A percentile compares a stretch with the other conserved stretches of the same genome.
phyloP scores from a whole-genome alignment of 2,329 filamentous ascomycete species.

The Paecilomyces dactylethromorphus region DNA sequence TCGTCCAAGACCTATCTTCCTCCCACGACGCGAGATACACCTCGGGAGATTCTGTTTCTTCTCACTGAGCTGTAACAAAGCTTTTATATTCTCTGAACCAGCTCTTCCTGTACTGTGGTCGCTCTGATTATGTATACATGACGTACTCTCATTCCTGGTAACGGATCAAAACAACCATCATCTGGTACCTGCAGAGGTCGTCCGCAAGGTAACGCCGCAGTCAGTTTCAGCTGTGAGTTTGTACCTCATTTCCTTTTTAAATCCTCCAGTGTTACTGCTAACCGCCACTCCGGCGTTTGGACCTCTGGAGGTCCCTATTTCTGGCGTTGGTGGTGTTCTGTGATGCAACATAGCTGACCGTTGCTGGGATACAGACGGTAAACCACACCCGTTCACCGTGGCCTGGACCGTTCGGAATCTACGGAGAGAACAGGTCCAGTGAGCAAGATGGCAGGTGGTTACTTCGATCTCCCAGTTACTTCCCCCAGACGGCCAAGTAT shows the following conservation, averaged over 20 bases:
- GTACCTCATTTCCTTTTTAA: neutral
- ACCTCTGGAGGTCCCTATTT: neutral
- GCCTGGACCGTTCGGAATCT: neutral
- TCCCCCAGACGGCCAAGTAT: constrained; percentile 1
- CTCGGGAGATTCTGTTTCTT: neutral
- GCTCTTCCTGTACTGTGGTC: constrained; percentile 5
- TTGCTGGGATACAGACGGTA: constrained; percentile 7
- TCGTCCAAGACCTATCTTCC: neutral
- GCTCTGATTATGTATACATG: constrained; percentile 17
- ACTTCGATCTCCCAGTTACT: constrained; percentile 4
- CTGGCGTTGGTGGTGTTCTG: neutral
- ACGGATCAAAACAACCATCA: constrained; percentile 12
- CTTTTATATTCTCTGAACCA: neutral
- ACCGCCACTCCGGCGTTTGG: neutral
- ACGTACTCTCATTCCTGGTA: constrained; percentile 20
- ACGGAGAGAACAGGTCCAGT: neutral
- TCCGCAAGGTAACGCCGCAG: constrained; percentile 5
- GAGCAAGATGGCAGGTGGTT: constrained; percentile 3
- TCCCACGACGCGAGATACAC: neutral
- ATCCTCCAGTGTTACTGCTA: neutral
- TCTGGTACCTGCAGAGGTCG: constrained; percentile 4
- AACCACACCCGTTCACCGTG: neutral
- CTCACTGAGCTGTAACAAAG: neutral
- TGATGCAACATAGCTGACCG: constrained; percentile 12
- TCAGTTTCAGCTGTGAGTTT: constrained; percentile 1